phyloP scores from a whole-genome alignment of 75 land plant genomes.

The Chamaecyparis obtusa region DNA sequence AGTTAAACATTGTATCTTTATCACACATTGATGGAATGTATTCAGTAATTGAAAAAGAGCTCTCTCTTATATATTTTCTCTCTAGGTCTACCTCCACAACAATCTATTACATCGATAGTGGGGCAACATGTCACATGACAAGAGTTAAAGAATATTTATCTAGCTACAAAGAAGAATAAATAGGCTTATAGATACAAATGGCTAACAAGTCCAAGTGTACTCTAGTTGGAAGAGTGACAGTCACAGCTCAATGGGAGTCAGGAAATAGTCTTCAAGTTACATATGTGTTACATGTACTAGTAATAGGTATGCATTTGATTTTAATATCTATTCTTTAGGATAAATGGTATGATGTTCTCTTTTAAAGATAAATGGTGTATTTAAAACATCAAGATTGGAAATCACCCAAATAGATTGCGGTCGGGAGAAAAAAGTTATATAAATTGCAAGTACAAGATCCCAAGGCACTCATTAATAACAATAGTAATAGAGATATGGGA shows the following conservation, averaged over 20 bases:
- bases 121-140: not conserved
- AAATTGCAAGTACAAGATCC: not conserved
- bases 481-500: not conserved
- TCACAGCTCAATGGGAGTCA: not conserved
- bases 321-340: too few species aligned
- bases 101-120: not conserved
- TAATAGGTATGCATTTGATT: not conserved
- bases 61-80: too few species aligned
- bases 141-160: not conserved
- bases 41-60: too few species aligned
- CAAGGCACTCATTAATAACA: not conserved
- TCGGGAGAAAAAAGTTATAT: not conserved
- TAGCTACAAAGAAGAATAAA: not conserved
- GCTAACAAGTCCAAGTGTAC: not conserved
- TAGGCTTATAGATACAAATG: not conserved
- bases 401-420: not conserved
- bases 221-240: not conserved
- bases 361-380: not conserved
- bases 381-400: not conserved
- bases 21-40: too few species aligned
- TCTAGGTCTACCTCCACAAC: not conserved
- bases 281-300: not conserved
- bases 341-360: not conserved
- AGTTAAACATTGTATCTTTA: too few species aligned
- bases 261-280: not conserved